Percentiles rank a stretch among this genome's conserved stretches.
phyloP scores from a whole-genome alignment of 352 stramenopile species.

The Pythium brachiatum region DNA sequence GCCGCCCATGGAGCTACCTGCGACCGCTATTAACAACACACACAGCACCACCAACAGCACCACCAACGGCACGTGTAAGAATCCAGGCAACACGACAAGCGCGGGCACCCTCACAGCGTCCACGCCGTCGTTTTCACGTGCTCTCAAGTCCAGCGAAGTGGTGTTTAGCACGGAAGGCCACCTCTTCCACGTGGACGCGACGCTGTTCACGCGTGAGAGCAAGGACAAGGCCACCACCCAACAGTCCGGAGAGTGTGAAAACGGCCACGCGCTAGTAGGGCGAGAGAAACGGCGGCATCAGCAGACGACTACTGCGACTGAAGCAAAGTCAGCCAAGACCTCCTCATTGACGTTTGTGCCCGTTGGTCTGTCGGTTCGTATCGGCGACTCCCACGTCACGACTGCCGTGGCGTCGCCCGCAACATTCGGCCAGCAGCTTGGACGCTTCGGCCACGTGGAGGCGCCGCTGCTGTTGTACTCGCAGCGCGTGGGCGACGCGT shows the following conservation, averaged over 20 bases:
- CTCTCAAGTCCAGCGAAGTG: slow-evolving; percentile 65
- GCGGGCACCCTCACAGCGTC: neutral
- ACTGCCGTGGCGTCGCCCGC: slow-evolving; percentile 68
- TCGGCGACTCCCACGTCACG: slow-evolving; percentile 56
- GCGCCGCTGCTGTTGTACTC: slow-evolving; percentile 48
- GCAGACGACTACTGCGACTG: neutral
- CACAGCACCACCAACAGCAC: slow-evolving; percentile 2
- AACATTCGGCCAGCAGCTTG: slow-evolving; percentile 59
- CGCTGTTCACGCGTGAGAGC: slow-evolving; percentile 41
- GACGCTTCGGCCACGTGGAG: slow-evolving; percentile 41
- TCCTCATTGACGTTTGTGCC: slow-evolving; percentile 25
- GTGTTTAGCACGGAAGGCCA: slow-evolving; percentile 86
- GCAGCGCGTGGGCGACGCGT: slow-evolving; percentile 47
- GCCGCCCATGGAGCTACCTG: slow-evolving; percentile 29
- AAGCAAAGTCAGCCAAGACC: neutral
- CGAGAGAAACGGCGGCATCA: slow-evolving; percentile 27
- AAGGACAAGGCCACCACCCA: slow-evolving; percentile 1
- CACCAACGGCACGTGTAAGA: neutral
- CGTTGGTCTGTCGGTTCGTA: slow-evolving; percentile 59
- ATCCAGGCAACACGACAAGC: neutral
- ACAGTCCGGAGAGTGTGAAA: slow-evolving; percentile 40
- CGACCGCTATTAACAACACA: neutral
- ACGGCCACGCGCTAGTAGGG: slow-evolving; percentile 40
- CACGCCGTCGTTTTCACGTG: slow-evolving; percentile 16
- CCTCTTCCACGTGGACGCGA: slow-evolving; percentile 58